Percentiles rank a stretch among this genome's conserved stretches.
Evolutionary conservation across 768 basidiomycete species (phyloP).

Genomic region (Pleurotus pulmonarius): DNA sequence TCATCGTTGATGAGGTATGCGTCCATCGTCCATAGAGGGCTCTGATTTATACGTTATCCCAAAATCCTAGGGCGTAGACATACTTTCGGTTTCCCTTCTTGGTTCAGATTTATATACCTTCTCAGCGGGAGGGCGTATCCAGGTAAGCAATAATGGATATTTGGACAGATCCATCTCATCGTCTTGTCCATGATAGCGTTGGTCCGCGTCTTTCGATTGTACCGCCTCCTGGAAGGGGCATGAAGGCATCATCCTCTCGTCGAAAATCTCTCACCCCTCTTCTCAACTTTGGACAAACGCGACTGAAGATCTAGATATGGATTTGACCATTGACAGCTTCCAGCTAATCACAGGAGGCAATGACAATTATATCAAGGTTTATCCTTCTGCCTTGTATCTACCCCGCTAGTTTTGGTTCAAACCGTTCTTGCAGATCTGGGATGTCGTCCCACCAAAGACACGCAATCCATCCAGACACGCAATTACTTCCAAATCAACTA

Average conservation of each 20-base stretch:
- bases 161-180: neutral
- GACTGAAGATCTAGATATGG: neutral
- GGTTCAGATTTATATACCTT: constrained; percentile 63
- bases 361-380: constrained; percentile 81
- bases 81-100: constrained; percentile 75
- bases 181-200: constrained; percentile 44
- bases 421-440: constrained; percentile 46
- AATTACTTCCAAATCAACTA: constrained; percentile 19
- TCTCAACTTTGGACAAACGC: neutral
- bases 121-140: constrained; percentile 64
- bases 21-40: neutral
- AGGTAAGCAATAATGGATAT: constrained; percentile 37
- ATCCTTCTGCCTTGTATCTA: neutral
- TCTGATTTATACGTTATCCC: too few relatives aligned
- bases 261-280: constrained; percentile 45
- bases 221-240: constrained; percentile 83
- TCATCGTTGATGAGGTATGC: constrained; percentile 79
- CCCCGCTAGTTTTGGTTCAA: neutral
- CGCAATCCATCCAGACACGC: constrained; percentile 15
- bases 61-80: constrained; percentile 60
- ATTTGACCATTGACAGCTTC: constrained; percentile 23
- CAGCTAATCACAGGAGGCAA: constrained; percentile 77
- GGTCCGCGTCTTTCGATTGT: constrained; percentile 83
- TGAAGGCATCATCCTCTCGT: constrained; percentile 76
- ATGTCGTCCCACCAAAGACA: constrained; percentile 31